Evolutionary conservation across 129 eudicot genomes (phyloP).

Genomic region (Artemisia argyi): DNA sequence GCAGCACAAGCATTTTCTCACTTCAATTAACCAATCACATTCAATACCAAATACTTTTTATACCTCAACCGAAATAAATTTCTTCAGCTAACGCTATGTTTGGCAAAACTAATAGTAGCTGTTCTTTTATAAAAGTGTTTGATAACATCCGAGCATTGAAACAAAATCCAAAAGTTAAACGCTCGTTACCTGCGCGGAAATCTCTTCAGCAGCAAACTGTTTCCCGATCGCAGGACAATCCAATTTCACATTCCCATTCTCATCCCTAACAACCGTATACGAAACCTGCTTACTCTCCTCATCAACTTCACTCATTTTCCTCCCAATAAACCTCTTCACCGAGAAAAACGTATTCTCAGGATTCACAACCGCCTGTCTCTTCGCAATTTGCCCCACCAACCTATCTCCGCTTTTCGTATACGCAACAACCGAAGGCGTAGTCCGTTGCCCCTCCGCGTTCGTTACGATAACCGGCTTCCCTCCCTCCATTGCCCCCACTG

Average conservation of each 20-base stretch:
- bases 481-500: constrained; percentile 97
- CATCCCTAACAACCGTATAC: constrained; percentile 82
- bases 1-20: no score
- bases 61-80: no score
- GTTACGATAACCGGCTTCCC: constrained; percentile 92
- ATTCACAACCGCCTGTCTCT: constrained; percentile 95
- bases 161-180: no score
- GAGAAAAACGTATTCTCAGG: constrained; percentile 88
- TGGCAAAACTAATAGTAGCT: no score
- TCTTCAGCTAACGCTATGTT: no score
- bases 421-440: constrained; percentile 97
- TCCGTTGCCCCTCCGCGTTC: constrained; percentile 88
- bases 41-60: no score
- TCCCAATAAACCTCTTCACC: constrained; percentile 93
- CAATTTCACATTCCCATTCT: constrained; percentile 92
- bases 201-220: constrained; percentile 93
- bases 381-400: constrained; percentile 92
- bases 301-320: constrained; percentile 96
- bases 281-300: constrained; percentile 94
- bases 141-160: no score
- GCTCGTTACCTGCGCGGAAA: constrained; percentile 97
- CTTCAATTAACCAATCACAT: no score
- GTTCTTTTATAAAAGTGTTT: no score
- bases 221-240: constrained; percentile 97
- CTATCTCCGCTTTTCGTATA: constrained; percentile 85